Evolutionary conservation across 345 rosid species (phyloP).

Genomic region (Raphanus raphanistrum): DNA sequence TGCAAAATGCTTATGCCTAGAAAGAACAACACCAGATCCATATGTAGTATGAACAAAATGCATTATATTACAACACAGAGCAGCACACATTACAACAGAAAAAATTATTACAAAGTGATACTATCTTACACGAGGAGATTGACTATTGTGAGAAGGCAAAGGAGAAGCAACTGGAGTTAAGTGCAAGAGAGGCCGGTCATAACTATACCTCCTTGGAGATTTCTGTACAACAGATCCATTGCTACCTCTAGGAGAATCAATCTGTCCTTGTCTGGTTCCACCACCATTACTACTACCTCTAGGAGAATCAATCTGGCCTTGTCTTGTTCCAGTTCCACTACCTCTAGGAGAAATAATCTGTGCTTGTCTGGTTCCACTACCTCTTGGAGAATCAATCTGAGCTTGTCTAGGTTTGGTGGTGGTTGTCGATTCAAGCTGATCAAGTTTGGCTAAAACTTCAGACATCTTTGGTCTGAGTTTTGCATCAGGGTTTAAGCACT

Average conservation of each 20-base stretch:
- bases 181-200: constrained; percentile 55
- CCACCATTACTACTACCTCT: neutral
- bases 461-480: constrained; percentile 89
- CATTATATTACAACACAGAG: constrained; percentile 17
- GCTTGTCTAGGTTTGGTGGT: constrained; percentile 21
- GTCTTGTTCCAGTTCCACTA: constrained; percentile 28
- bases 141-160: constrained; percentile 48
- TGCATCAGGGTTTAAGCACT: constrained; percentile 62
- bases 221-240: constrained; percentile 42
- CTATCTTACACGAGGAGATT: constrained; percentile 55
- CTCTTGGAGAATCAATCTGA: constrained; percentile 40
- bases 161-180: constrained; percentile 63
- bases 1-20: neutral
- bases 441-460: constrained; percentile 66
- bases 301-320: constrained; percentile 38
- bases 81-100: constrained; percentile 17
- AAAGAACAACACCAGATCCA: constrained; percentile 1
- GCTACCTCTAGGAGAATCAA: constrained; percentile 40
- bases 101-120: neutral
- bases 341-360: constrained; percentile 40
- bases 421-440: constrained; percentile 51
- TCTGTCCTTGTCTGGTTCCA: constrained; percentile 27
- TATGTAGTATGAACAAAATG: neutral
- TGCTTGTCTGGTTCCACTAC: constrained; percentile 39
- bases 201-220: constrained; percentile 56